Base-by-base conservation (phyloP, 495 filamentous ascomycete species). In the Chaetomium cochliodes region DNA sequence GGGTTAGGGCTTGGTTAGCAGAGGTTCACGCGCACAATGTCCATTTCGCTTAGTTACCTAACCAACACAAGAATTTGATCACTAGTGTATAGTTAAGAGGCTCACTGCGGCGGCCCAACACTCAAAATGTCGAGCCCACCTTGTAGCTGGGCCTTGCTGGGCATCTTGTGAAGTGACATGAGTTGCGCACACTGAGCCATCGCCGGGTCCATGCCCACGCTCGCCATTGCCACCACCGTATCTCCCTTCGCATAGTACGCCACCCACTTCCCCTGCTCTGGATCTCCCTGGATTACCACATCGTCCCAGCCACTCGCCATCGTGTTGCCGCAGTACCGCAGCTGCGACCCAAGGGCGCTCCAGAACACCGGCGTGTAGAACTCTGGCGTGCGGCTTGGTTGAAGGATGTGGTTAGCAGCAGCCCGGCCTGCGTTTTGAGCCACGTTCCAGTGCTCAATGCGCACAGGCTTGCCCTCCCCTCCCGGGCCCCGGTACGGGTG, bases 361-460 rank as follows among this genome's bases (percentile, higher is more conserved):
- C 94, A 98, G 81, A 98, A 98, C 37, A 98, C 83, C 0, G 94
- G 94, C 26, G 92, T 91, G 78, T 97, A 98, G 3, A 81, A 78
- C 65, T 91, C 87, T 0, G 88, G 82, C 69, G 77, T 79, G 15
- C 82, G 69, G 67, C 77, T 73, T 33, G 87, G 83, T 63, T 87
- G 83, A 42, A 84, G 80, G 62, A 98, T 97, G 64, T 89, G 82
- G 60, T 79, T 77, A 5, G 91, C 94, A 7, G 87, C 94, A 25
- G 81, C 79, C 20, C 93, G 88, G 5, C 94, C 94, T 5, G 89
- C 79, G 67, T 97, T 97, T 76, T 98, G 94, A 3, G 94, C 94
- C 2, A 98, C 94, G 74, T 97, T 92, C 93, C 93, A 98, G 74
- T 98, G 94, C 80, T 98, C 96, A 75, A 97, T 96, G 62, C 91